Evolutionary conservation across 1,284 basidiomycete genomes (phyloP), one percentile per base, ranked within the genome.

Genomic region (Ustilago lituana): DNA sequence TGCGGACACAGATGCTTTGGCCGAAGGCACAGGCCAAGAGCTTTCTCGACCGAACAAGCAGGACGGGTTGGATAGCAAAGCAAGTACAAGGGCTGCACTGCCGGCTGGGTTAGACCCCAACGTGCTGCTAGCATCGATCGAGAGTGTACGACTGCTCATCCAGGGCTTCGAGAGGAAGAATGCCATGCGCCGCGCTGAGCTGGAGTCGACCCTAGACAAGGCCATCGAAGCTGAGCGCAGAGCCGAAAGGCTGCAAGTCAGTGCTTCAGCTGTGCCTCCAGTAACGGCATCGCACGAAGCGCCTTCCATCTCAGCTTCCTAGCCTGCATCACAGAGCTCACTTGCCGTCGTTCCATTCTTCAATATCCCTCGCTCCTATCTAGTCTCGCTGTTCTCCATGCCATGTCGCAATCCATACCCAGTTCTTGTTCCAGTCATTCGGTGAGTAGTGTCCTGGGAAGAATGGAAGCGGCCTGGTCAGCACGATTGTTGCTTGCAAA

Each of bases 81-180:
- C 17, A 31, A 6, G 31, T 4, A 14, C 17, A 37, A 32, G 12
- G 9, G 20, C 11, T 11, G 29, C 19, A 10, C 32, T 56, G 15
- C 44, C 57, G 11, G 56, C 57, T 1, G 56, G 56, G 9, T 10
- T 68, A 11, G 61, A 65, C 32, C 54, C 61, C 5, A 50, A 65
- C 29, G 35, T 66, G 24, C 38, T 74, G 36, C 54, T 71, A 4
- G 64, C 68, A 3, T 74, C 69, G 22, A 69, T 72, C 52, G 64
- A 74, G 26, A 66, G 61, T 22, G 59, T 71, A 2, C 49, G 69
- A 11, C 53, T 74, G 27, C 49, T 74, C 6, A 55, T 74, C 7
- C 62, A 67, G 15, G 73, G 67, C 10, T 72, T 71, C 12, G 63
- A 71, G 40, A 47, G 68, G 36, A 57, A 64, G 44, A 67, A 74